Conservation (phyloP, 1,284 basidiomycete genomes). For the Peniophora sp. region DNA sequence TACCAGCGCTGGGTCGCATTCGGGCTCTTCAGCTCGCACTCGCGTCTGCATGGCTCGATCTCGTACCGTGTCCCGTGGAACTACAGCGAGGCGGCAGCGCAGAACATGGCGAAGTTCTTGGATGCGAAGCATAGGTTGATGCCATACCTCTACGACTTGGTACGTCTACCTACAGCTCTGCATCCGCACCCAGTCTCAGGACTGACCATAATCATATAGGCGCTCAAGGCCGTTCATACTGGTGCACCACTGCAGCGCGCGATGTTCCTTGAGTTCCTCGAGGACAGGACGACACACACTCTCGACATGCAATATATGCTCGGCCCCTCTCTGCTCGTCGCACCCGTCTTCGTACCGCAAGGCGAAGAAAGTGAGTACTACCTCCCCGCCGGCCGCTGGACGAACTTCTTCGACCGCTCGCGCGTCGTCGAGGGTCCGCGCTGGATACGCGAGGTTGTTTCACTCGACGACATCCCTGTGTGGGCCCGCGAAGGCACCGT, state of each 20-base stretch:
- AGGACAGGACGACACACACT: conserved; percentile 55
- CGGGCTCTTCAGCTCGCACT: conserved; percentile 63
- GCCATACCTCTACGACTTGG: conserved; percentile 65
- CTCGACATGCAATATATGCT: conserved; percentile 69
- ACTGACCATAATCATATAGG: conserved; percentile 26
- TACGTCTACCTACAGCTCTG: conserved; percentile 23
- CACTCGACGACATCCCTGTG: conserved; percentile 54
- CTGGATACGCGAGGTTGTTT: conserved; percentile 52
- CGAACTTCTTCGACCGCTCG: conserved; percentile 47
- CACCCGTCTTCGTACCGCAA: conserved; percentile 60
- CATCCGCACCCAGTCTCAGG: not conserved
- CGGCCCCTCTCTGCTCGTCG: conserved; percentile 62
- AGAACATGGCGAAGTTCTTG: conserved; percentile 56
- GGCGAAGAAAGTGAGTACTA: conserved; percentile 59
- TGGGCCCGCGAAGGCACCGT: conserved; percentile 56
- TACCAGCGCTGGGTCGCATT: conserved; percentile 76
- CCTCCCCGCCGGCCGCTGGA: conserved; percentile 64
- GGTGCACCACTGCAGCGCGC: conserved; percentile 63
- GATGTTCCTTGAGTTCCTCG: conserved; percentile 69
- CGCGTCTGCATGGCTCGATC: conserved; percentile 62
- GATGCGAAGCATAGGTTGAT: conserved; percentile 66
- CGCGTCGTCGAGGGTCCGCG: conserved; percentile 39
- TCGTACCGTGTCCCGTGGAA: conserved; percentile 74
- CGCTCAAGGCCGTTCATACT: conserved; percentile 47
- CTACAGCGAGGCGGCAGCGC: conserved; percentile 64